Conservation (phyloP, 164 flowering plant genomes). For the Umbilicus rupestris region DNA sequence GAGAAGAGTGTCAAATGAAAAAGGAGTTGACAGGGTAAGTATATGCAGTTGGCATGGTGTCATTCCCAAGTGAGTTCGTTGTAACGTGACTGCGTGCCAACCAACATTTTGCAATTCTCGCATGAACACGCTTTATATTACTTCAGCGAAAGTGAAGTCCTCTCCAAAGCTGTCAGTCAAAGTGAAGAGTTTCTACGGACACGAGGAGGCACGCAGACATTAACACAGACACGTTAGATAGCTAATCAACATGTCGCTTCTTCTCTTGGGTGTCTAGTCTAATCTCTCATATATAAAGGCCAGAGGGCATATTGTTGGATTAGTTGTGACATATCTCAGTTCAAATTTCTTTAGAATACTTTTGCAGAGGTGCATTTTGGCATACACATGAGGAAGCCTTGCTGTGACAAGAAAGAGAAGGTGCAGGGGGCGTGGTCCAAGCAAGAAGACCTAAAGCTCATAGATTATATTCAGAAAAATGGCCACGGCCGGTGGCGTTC, state of each 20-base stretch:
- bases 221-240: too few relatives aligned
- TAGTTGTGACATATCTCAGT: neutral
- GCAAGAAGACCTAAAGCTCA: slow-evolving; percentile 58
- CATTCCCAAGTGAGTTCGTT: neutral
- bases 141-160: neutral
- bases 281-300: too few relatives aligned
- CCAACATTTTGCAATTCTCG: neutral
- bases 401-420: slow-evolving; percentile 41
- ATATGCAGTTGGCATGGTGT: too few relatives aligned
- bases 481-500: slow-evolving; percentile 65
- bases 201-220: neutral
- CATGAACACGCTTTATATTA: too few relatives aligned
- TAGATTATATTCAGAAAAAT: slow-evolving; percentile 34
- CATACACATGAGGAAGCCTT: slow-evolving; percentile 39
- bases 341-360: neutral
- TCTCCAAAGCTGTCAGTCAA: slow-evolving; percentile 3
- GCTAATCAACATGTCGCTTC: neutral
- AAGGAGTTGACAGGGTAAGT: too few relatives aligned
- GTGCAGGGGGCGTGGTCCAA: slow-evolving; percentile 63
- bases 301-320: too few relatives aligned
- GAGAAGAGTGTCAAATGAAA: too few relatives aligned
- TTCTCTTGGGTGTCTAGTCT: neutral
- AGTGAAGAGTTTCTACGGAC: neutral
- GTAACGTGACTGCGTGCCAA: neutral
- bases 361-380: neutral